These are phyloP conservation scores for Pseudofabraea citricarpa DNA, from an alignment of 2,329 filamentous ascomycete genomes.

Conservation along the genomic window DNA sequence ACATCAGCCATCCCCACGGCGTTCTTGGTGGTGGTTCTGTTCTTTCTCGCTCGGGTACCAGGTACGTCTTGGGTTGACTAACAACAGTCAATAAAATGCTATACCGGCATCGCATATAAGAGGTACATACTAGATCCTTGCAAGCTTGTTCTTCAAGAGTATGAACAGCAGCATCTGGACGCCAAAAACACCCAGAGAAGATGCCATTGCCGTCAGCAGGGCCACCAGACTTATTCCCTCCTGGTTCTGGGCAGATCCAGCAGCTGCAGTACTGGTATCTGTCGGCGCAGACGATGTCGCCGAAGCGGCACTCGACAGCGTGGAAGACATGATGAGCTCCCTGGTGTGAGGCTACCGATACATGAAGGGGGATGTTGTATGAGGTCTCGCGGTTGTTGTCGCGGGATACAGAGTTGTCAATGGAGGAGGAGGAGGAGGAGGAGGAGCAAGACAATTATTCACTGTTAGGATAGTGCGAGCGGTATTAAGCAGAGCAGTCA, in stretches of 20 bases:
- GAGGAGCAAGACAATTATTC: too few species aligned
- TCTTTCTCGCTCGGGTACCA: conserved; percentile 80
- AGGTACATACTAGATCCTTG: conserved; percentile 70
- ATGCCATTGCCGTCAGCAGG: conserved; percentile 26
- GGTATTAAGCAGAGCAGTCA: too few species aligned
- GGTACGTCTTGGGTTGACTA: conserved; percentile 78
- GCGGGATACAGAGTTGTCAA: background rate
- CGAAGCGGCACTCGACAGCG: background rate
- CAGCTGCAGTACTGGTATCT: background rate
- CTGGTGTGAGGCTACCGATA: background rate
- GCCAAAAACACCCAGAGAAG: conserved; percentile 25
- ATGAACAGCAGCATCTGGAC: conserved; percentile 65
- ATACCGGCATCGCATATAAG: background rate
- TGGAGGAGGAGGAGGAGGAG: background rate
- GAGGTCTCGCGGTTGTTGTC: background rate
- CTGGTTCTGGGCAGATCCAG: conserved; percentile 17
- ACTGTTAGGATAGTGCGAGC: too few species aligned
- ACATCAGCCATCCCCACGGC: conserved; percentile 43
- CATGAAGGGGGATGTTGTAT: background rate
- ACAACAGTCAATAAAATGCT: conserved; percentile 9
- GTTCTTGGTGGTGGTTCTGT: conserved; percentile 65
- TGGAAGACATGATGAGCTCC: conserved; percentile 1
- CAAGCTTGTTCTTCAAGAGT: conserved; percentile 70
- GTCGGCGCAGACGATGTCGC: background rate
- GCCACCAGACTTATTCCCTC: conserved; percentile 26